Conservation (phyloP, 169 alveolate genomes). For the Cryptosporidium viatorum region DNA sequence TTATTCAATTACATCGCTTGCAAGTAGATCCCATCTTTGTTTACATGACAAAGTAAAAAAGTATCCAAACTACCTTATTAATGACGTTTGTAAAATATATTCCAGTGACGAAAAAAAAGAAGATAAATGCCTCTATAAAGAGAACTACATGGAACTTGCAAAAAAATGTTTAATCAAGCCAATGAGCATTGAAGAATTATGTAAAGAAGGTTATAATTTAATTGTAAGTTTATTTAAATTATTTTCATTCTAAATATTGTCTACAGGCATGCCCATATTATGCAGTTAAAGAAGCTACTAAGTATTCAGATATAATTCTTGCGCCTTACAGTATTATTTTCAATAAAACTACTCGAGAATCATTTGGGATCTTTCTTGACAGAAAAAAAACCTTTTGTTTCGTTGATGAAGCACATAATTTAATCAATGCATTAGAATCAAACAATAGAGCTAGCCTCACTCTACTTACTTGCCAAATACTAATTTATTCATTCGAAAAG, state of each 20-base stretch:
- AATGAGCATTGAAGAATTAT: constrained; percentile 37
- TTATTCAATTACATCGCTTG: constrained; percentile 29
- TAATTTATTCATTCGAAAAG: constrained; percentile 29
- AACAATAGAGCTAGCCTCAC: constrained; percentile 33
- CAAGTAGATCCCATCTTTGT: constrained; percentile 56
- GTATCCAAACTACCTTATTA: constrained; percentile 4
- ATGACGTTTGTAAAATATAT: constrained; percentile 7
- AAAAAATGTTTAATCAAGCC: constrained; percentile 24
- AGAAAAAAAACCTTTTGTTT: constrained; percentile 77
- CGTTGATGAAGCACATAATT: constrained; percentile 87
- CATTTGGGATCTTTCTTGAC: constrained; percentile 75
- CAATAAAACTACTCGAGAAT: constrained; percentile 78
- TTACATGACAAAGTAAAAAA: constrained; percentile 32
- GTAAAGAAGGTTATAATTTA: constrained; percentile 13
- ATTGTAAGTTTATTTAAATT: constrained; percentile 30
- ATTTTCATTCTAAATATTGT: not conserved
- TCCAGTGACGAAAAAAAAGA: not conserved
- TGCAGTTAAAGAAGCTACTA: constrained; percentile 79
- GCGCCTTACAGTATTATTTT: constrained; percentile 83
- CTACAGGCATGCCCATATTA: constrained; percentile 81
- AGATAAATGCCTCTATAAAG: constrained; percentile 20
- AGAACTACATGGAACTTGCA: constrained; percentile 17
- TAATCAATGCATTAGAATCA: constrained; percentile 72
- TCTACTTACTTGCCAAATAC: constrained; percentile 18
- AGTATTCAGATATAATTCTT: constrained; percentile 81